These are phyloP conservation scores for Hyaloraphidium curvatum DNA, from an alignment of 192 early-diverging fungal genomes.

Conservation along the genomic window DNA sequence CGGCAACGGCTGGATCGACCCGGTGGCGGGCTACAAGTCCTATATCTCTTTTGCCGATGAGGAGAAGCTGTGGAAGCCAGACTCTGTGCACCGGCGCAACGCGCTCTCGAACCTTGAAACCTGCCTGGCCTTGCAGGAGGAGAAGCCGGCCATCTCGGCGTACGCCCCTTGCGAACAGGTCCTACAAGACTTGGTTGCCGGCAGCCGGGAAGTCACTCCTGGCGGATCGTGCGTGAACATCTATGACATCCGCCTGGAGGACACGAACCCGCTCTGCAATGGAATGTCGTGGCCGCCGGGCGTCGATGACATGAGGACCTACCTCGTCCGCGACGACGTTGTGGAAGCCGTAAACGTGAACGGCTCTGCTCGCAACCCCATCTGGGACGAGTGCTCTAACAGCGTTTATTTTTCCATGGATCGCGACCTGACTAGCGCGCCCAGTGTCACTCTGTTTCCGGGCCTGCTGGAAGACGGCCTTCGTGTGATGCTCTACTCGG, in stretches of 20 bases:
- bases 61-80: conserved; percentile 15
- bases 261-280: conserved; percentile 34
- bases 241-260: conserved; percentile 45
- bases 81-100: too few species aligned
- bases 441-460: not conserved
- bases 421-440: not conserved
- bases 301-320: conserved; percentile 15
- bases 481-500: not conserved
- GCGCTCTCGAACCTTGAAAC: too few species aligned
- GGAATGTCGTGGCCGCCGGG: conserved; percentile 21
- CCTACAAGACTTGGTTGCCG: too few species aligned
- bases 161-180: not conserved
- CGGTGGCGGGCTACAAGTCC: conserved; percentile 26
- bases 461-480: not conserved
- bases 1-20: conserved; percentile 67
- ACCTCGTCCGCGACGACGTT: conserved; percentile 9
- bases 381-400: not conserved
- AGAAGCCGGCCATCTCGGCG: not conserved
- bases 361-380: not conserved
- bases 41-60: conserved; percentile 21
- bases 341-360: not conserved
- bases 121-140: too few species aligned
- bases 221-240: conserved; percentile 40
- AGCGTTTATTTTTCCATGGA: not conserved
- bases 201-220: too few species aligned